Evolutionary conservation across 805 yeast species (phyloP), one percentile per base, ranked within the genome.

Genomic region (Yueomyces sp.): DNA sequence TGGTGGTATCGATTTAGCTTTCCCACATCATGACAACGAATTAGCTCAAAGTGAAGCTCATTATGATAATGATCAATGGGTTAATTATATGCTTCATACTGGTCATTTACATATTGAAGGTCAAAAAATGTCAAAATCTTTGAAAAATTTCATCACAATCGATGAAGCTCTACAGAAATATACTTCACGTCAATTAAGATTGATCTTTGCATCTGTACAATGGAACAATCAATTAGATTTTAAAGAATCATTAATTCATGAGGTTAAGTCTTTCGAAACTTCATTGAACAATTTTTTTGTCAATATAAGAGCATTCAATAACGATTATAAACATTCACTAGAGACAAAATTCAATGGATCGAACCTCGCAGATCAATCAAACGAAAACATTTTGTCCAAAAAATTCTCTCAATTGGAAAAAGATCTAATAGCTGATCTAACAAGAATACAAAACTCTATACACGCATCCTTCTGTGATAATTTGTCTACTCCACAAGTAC

Each of bases 71-170:
- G 66, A 76, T 41, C 98, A 92, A 66, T 92, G 99, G 99, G 85
- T 92, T 44, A 90, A 92, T 64, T 92, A 92, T 61, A 92, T 92
- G 66, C 64, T 92, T 63, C 99, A 92, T 63, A 86, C 94, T 38
- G 99, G 99, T 37, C 99, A 92, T 65, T 73, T 92, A 56, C 98
- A 92, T 62, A 92, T 92, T 52, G 96, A 92, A 64, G 99, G 99
- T 26, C 96, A 87, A 66, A 92, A 92, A 59, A 92, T 92, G 99
- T 82, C 94, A 40, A 92, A 92, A 66, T 81, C 94, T 39, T 71
- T 92, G 57, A 92, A 92, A 64, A 92, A 92, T 66, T 92, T 92
- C 61, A 90, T 92, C 57, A 87, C 97, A 8, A 86, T 92, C 52
- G 84, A 82, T 49, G 94, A 90, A 59, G 96, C 97, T 2, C 71